These are phyloP conservation scores for Xylaria sp. DNA, from an alignment of 2,329 filamentous ascomycete species.

Conservation along the genomic window DNA sequence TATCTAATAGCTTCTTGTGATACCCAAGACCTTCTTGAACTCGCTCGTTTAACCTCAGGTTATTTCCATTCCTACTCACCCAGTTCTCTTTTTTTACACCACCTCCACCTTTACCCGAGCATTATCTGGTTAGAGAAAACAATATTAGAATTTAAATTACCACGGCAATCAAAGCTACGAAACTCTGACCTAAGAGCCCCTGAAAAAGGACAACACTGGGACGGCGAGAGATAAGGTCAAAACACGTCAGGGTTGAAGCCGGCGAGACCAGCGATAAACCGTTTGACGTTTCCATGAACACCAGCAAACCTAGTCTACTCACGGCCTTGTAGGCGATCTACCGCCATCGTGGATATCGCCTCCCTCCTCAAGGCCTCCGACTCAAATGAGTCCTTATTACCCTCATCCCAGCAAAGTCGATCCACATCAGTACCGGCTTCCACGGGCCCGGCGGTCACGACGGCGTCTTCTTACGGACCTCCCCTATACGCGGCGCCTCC, in stretches of 20 bases:
- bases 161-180: slow-evolving; percentile 33
- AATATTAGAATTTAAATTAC: slow-evolving; percentile 19
- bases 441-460: slow-evolving; percentile 52
- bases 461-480: slow-evolving; percentile 45
- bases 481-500: slow-evolving; percentile 44
- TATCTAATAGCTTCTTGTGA: slow-evolving; percentile 39
- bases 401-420: slow-evolving; percentile 54
- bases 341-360: slow-evolving; percentile 94
- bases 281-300: slow-evolving; percentile 49
- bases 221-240: slow-evolving; percentile 21
- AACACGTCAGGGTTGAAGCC: slow-evolving; percentile 36
- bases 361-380: slow-evolving; percentile 81
- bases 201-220: slow-evolving; percentile 29
- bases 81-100: slow-evolving; percentile 18
- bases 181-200: slow-evolving; percentile 31
- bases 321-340: slow-evolving; percentile 54
- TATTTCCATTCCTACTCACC: slow-evolving; percentile 21
- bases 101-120: slow-evolving; percentile 10
- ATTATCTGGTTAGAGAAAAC: slow-evolving; percentile 29
- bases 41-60: slow-evolving; percentile 40
- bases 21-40: slow-evolving; percentile 35
- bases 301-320: slow-evolving; percentile 45
- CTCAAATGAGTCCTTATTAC: slow-evolving; percentile 74
- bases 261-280: slow-evolving; percentile 32
- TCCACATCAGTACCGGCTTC: slow-evolving; percentile 52